These are phyloP conservation scores for Theobroma grandiflorum DNA, from an alignment of 441 rosid genomes.

Conservation along the genomic window DNA sequence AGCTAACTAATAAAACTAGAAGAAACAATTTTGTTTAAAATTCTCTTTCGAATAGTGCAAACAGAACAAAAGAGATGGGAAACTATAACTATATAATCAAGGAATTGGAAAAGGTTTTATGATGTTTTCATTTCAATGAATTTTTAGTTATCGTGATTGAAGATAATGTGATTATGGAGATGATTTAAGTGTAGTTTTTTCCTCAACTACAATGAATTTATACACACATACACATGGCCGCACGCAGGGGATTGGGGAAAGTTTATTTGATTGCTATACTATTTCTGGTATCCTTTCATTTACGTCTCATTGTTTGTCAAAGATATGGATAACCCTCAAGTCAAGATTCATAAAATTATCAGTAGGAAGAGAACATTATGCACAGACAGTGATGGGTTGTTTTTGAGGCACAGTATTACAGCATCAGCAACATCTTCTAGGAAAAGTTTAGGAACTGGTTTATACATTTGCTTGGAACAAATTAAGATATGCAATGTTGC, in stretches of 20 bases:
- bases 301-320: slow-evolving; percentile 9
- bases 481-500: neutral
- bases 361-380: neutral
- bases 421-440: neutral
- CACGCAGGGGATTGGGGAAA: neutral
- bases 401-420: neutral
- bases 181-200: neutral
- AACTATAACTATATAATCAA: neutral
- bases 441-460: neutral
- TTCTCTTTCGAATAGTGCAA: neutral
- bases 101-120: neutral
- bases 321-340: neutral
- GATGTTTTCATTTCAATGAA: neutral
- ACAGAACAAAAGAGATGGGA: neutral
- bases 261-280: neutral
- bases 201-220: neutral
- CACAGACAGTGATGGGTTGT: neutral
- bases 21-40: neutral
- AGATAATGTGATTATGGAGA: neutral
- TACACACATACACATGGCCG: neutral
- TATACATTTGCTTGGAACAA: neutral
- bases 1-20: neutral
- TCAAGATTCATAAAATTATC: neutral
- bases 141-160: neutral
- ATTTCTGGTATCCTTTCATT: neutral